Percentiles rank a stretch among this genome's conserved stretches.
Evolutionary conservation across 305 asterid genomes (phyloP).

Genomic region (Fraxinus dipetala): DNA sequence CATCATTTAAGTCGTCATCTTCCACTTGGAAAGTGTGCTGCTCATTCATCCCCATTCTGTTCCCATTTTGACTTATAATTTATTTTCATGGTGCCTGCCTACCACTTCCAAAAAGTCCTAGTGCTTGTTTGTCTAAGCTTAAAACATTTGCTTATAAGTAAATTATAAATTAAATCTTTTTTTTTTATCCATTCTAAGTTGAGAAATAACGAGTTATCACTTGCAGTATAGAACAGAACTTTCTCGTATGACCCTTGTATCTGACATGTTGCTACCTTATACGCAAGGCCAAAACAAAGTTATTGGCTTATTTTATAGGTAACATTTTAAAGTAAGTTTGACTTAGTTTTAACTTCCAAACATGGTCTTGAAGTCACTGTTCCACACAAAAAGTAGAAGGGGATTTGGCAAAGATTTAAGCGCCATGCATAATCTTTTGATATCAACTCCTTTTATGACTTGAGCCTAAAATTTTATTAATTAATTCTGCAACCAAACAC

Average conservation of each 20-base stretch:
- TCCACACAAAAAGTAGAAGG: conserved; percentile 4
- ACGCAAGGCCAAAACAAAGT: neutral
- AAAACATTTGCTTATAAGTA: neutral
- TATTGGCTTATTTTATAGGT: neutral
- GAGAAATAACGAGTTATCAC: neutral
- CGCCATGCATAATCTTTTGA: conserved; percentile 22
- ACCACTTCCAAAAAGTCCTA: neutral
- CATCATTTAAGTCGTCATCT: neutral
- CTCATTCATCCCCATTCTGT: neutral
- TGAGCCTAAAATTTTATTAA: conserved; percentile 21
- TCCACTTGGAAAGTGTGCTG: conserved; percentile 3
- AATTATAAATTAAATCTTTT: neutral
- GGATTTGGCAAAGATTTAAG: neutral
- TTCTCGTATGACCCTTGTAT: neutral
- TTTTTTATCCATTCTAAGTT: neutral
- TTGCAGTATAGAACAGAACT: neutral
- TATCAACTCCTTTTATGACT: conserved; percentile 36
- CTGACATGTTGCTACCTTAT: neutral
- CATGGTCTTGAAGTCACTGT: neutral
- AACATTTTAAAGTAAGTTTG: neutral
- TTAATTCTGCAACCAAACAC: conserved; percentile 28
- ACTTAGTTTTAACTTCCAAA: neutral
- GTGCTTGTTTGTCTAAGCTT: neutral
- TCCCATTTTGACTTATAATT: conserved; percentile 3
- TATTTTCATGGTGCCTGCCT: neutral